phyloP scores from a whole-genome alignment of 148 eudicot genomes.

The Chenopodium suecicum region DNA sequence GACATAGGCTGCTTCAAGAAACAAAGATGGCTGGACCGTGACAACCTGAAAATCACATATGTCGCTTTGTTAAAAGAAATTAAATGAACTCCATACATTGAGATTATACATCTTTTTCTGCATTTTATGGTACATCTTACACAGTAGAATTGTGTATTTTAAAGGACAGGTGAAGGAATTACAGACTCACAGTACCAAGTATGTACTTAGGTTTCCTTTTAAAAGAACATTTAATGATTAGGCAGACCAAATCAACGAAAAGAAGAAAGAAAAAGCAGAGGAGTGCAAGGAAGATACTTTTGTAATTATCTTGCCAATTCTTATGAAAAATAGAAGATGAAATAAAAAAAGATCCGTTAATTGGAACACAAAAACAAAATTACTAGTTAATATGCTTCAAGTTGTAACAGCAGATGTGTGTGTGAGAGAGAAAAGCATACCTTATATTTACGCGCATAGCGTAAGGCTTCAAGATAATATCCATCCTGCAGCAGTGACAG shows the following conservation, averaged over 20 bases:
- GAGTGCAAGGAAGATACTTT: neutral
- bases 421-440: constrained; percentile 28
- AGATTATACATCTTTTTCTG: neutral
- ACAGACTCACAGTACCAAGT: neutral
- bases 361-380: neutral
- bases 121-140: neutral
- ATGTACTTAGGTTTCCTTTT: too few relatives aligned
- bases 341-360: neutral
- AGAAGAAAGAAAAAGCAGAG: neutral
- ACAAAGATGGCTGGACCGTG: constrained; percentile 70
- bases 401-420: neutral
- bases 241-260: too few relatives aligned
- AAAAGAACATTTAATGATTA: too few relatives aligned
- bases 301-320: neutral
- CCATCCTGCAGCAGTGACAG: constrained; percentile 76
- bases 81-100: neutral
- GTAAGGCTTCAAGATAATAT: constrained; percentile 87
- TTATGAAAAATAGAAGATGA: neutral
- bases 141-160: neutral
- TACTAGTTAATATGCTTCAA: neutral
- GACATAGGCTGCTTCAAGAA: constrained; percentile 87
- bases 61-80: neutral
- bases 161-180: neutral
- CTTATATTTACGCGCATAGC: constrained; percentile 86
- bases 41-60: constrained; percentile 56